These are phyloP conservation scores for Passiflora organensis DNA, from an alignment of 345 rosid species.

Conservation along the genomic window DNA sequence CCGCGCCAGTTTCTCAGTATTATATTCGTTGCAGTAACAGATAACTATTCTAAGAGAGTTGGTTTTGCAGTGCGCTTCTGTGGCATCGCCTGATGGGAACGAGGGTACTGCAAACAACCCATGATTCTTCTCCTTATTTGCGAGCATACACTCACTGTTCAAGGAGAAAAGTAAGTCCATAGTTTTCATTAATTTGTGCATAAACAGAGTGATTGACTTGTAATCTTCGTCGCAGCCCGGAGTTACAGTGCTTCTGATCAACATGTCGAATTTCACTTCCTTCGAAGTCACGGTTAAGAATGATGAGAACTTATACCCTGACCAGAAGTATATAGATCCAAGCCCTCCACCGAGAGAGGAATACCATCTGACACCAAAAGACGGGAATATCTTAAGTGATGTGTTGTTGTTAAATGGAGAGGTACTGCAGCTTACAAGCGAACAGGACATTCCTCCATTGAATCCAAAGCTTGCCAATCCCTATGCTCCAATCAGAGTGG, in stretches of 20 bases:
- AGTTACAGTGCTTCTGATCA: slow-evolving; percentile 39
- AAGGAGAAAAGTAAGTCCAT: slow-evolving; percentile 28
- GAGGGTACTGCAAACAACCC: slow-evolving; percentile 28
- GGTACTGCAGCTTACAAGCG: slow-evolving; percentile 37
- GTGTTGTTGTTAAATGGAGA: slow-evolving; percentile 47
- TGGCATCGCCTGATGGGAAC: slow-evolving; percentile 67
- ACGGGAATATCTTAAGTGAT: slow-evolving; percentile 54
- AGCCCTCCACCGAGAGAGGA: slow-evolving; percentile 33
- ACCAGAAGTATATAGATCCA: neutral
- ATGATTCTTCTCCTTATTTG: slow-evolving; percentile 36
- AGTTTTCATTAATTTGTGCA: too few relatives aligned
- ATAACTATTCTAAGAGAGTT: too few relatives aligned
- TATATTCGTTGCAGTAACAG: too few relatives aligned
- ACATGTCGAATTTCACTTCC: slow-evolving; percentile 40
- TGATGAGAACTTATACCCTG: slow-evolving; percentile 26
- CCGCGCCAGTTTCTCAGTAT: too few relatives aligned
- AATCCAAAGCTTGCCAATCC: slow-evolving; percentile 38
- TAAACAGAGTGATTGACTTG: neutral
- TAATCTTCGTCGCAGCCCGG: slow-evolving; percentile 32
- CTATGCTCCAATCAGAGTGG: slow-evolving; percentile 27
- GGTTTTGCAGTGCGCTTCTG: slow-evolving; percentile 37
- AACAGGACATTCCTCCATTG: slow-evolving; percentile 39
- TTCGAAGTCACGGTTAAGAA: slow-evolving; percentile 29
- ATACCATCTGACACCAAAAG: slow-evolving; percentile 54
- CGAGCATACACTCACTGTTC: slow-evolving; percentile 54